These are phyloP conservation scores for Gaeumannomyces sp. DNA, from an alignment of 2,329 filamentous ascomycete species.

Conservation along the genomic window DNA sequence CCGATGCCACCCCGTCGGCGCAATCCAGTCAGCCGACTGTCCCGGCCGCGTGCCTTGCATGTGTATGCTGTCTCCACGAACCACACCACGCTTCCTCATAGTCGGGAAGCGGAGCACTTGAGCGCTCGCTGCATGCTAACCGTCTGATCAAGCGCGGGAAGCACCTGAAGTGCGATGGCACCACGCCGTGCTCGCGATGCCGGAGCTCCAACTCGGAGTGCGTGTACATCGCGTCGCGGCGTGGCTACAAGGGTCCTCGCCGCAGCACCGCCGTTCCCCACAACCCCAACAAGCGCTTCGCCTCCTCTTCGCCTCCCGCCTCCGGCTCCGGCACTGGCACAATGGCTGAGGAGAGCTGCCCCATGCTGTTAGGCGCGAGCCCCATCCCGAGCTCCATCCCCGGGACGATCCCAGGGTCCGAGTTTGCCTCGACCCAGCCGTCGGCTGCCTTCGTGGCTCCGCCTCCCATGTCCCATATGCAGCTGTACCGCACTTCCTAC, in stretches of 20 bases:
- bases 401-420: conserved; percentile 20
- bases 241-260: conserved; percentile 67
- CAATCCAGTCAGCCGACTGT: conserved; percentile 11
- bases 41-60: conserved; percentile 49
- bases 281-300: conserved; percentile 45
- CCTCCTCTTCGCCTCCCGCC: conserved; percentile 42
- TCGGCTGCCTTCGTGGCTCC: conserved; percentile 19
- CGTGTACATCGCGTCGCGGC: conserved; percentile 65
- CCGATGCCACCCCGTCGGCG: neutral
- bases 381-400: conserved; percentile 23
- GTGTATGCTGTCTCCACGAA: conserved; percentile 34
- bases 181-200: conserved; percentile 64
- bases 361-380: conserved; percentile 36
- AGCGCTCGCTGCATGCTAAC: conserved; percentile 3
- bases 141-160: conserved; percentile 42
- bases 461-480: conserved; percentile 27
- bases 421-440: conserved; percentile 18
- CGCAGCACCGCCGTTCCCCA: conserved; percentile 32
- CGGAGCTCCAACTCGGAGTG: conserved; percentile 52
- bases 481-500: conserved; percentile 37
- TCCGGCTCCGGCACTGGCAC: conserved; percentile 15
- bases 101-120: neutral
- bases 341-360: conserved; percentile 29
- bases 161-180: conserved; percentile 72
- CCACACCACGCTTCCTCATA: neutral